phyloP scores from a whole-genome alignment of 2,329 filamentous ascomycete genomes.

The Ascochyta fabae region DNA sequence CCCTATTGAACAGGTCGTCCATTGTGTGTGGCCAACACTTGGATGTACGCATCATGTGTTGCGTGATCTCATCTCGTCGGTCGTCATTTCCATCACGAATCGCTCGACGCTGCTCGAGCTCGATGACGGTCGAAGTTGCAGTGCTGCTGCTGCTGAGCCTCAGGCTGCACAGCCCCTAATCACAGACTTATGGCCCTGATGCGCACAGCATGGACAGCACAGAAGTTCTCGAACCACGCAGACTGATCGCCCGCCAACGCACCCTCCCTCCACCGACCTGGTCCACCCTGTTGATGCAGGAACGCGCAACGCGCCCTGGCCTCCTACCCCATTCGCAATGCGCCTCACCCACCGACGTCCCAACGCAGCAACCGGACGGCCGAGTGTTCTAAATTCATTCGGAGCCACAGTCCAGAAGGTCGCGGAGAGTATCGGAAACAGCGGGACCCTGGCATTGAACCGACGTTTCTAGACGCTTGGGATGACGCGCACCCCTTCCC shows the following conservation, averaged over 20 bases:
- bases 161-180: slow-evolving; percentile 6
- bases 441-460: slow-evolving; percentile 9
- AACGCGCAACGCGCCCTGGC: slow-evolving; percentile 16
- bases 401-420: slow-evolving; percentile 16
- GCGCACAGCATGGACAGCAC: not conserved
- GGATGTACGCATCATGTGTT: not conserved
- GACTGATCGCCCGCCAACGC: slow-evolving; percentile 13
- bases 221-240: slow-evolving; percentile 9
- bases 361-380: slow-evolving; percentile 5
- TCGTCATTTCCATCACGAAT: not conserved
- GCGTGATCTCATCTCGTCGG: not conserved
- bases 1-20: too few relatives aligned
- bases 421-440: slow-evolving; percentile 6
- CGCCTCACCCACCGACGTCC: slow-evolving; percentile 6
- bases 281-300: slow-evolving; percentile 13
- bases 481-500: slow-evolving; percentile 21
- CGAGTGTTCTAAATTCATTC: slow-evolving; percentile 11
- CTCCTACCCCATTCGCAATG: slow-evolving; percentile 4
- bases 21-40: too few relatives aligned
- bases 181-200: slow-evolving; percentile 1
- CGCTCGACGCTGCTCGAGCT: not conserved
- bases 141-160: not conserved
- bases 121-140: not conserved
- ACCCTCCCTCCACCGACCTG: slow-evolving; percentile 1
- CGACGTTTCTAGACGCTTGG: slow-evolving; percentile 8